These are phyloP conservation scores for Forsythia suspensa DNA, from an alignment of 257 asterid genomes.

Conservation along the genomic window DNA sequence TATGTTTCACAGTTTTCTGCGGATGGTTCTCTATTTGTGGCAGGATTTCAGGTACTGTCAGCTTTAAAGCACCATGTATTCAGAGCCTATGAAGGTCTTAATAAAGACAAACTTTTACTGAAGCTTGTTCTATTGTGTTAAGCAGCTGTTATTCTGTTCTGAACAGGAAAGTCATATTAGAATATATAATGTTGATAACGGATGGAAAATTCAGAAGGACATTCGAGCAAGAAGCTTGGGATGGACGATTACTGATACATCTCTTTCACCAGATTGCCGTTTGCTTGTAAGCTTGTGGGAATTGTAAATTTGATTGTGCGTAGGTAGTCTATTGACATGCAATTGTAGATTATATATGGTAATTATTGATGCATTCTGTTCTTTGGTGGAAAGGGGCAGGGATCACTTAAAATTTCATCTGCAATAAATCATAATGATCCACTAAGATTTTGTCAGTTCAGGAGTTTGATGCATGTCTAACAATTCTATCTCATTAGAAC, in stretches of 20 bases:
- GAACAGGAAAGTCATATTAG: conserved; percentile 81
- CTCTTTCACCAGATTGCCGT: conserved; percentile 85
- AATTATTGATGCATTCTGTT: conserved; percentile 2
- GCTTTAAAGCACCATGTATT: not conserved
- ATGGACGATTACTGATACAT: conserved; percentile 97
- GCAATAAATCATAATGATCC: not conserved
- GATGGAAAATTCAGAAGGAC: conserved; percentile 86
- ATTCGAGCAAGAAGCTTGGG: conserved; percentile 76
- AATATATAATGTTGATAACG: conserved; percentile 73
- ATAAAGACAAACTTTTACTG: not conserved
- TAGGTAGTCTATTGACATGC: conserved; percentile 2
- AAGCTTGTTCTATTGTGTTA: not conserved
- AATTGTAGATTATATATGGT: not conserved
- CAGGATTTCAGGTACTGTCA: conserved; percentile 81
- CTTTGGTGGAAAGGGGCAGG: not conserved
- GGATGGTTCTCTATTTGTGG: conserved; percentile 87
- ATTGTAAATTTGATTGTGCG: not conserved
- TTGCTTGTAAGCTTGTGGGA: conserved; percentile 62
- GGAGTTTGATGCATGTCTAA: not conserved
- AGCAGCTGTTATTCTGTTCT: not conserved
- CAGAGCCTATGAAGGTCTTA: not conserved
- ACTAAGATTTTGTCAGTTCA: not conserved
- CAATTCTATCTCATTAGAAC: not conserved
- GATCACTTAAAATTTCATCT: not conserved
- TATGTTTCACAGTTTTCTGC: conserved; percentile 84